These are phyloP conservation scores for Claviceps fusiformis DNA, from an alignment of 2,329 filamentous ascomycete genomes.

Conservation along the genomic window DNA sequence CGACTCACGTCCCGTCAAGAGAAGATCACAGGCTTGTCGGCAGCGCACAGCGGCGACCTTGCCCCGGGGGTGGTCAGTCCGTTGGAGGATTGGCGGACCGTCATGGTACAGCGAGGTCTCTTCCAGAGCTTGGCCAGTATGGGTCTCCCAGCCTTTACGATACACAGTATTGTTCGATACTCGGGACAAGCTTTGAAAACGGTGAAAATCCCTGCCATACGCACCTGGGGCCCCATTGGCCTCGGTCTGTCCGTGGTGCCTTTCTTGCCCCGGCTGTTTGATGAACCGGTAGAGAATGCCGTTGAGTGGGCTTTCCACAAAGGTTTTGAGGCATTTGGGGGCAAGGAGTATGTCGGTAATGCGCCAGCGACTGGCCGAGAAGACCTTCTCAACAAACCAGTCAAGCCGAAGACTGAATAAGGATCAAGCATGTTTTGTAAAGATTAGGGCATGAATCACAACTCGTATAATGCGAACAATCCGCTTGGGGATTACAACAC, in stretches of 20 bases:
- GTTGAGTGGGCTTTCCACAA: slow-evolving; percentile 86
- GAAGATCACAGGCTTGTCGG: slow-evolving; percentile 31
- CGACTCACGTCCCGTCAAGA: slow-evolving; percentile 37
- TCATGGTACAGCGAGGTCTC: slow-evolving; percentile 80
- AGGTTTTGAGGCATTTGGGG: slow-evolving; percentile 62
- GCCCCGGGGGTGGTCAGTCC: slow-evolving; percentile 41
- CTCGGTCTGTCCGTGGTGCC: slow-evolving; percentile 67
- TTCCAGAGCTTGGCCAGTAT: slow-evolving; percentile 89
- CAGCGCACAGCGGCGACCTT: slow-evolving; percentile 14
- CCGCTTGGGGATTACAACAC: background rate
- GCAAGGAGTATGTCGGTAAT: slow-evolving; percentile 39
- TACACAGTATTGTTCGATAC: slow-evolving; percentile 85
- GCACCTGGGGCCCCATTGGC: slow-evolving; percentile 86
- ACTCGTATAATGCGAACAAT: slow-evolving; percentile 7
- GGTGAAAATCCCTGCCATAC: slow-evolving; percentile 57
- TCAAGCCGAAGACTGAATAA: slow-evolving; percentile 33
- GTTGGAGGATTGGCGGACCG: slow-evolving; percentile 77
- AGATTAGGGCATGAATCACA: background rate
- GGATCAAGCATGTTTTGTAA: background rate
- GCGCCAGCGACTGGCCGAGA: slow-evolving; percentile 39
- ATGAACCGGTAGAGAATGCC: slow-evolving; percentile 82
- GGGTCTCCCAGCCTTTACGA: slow-evolving; percentile 87
- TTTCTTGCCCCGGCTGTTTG: slow-evolving; percentile 71
- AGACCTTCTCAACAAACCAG: slow-evolving; percentile 24
- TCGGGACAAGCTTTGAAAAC: slow-evolving; percentile 77